Base-by-base conservation (phyloP, 1,284 basidiomycete genomes). In the Cryptococcus sp. region DNA sequence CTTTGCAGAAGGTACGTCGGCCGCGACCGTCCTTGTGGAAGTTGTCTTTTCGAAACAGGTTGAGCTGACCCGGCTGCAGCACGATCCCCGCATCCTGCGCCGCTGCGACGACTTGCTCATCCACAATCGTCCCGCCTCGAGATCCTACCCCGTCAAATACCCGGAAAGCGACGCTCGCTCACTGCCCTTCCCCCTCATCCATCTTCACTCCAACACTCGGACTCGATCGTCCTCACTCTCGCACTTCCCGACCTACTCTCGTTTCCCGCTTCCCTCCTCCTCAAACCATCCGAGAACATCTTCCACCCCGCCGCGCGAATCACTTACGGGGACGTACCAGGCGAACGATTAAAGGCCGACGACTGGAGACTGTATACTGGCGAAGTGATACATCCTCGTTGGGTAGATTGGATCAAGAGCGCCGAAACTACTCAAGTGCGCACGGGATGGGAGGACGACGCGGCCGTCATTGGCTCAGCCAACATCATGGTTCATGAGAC, bases 261-360 rank as follows among this genome's bases (percentile, higher is more conserved):
- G 1, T 57, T 60, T 40, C 57, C 65, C 25, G 66, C 75, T 17
- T 58, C 65, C 25, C 62, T 78, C 45, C 86, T 91, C 66, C 81
- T 91, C 58, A 82, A 83, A 23, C 89, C 89, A 7, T 90, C 89
- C 69, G 83, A 87, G 64, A 79, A 89, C 65, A 83, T 92, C 57
- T 81, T 91, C 57, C 89, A 91, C 72, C 87, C 89, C 25, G 82
- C 86, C 52, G 89, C 89, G 1, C 83, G 85, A 51, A 82, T 91
- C 42, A 61, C 57, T 6, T 64, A 65, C 55, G 55, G 25, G 20
- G 49, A 23, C n/a, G 3, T 30, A 17, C 17, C 25, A 6, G 30
- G 35, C 1, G 55, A 70, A 43, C 58, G 54, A 10, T 56, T 79
- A 11, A 54, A 54, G 7, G 53, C 63, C 11, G 69, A 74, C 47